Percentiles rank a stretch among this genome's conserved stretches.
phyloP scores from a whole-genome alignment of 2,329 filamentous ascomycete genomes.

The Monosporascus sp. region DNA sequence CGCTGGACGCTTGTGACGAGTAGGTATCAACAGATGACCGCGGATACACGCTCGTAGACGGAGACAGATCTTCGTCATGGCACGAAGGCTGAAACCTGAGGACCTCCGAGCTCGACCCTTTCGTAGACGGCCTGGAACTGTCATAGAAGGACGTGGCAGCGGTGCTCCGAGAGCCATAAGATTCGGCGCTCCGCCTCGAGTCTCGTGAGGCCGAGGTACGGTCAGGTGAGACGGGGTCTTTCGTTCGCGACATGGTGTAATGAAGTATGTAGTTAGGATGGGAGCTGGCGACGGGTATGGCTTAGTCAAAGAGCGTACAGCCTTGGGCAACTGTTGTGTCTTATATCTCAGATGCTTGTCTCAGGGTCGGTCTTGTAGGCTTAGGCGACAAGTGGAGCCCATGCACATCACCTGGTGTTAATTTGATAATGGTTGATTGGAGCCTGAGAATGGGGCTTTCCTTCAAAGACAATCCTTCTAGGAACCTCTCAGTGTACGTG shows the following conservation, averaged over 20 bases:
- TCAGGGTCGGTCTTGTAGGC: slow-evolving; percentile 17
- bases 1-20: slow-evolving; percentile 62
- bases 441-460: slow-evolving; percentile 22
- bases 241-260: slow-evolving; percentile 31
- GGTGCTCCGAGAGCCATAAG: slow-evolving; percentile 42
- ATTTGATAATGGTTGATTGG: slow-evolving; percentile 21
- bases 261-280: slow-evolving; percentile 15
- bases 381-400: slow-evolving; percentile 16
- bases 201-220: slow-evolving; percentile 34
- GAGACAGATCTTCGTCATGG: slow-evolving; percentile 32
- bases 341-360: slow-evolving; percentile 21
- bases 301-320: slow-evolving; percentile 3
- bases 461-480: slow-evolving; percentile 16
- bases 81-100: slow-evolving; percentile 13
- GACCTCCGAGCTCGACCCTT: slow-evolving; percentile 21
- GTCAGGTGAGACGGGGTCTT: slow-evolving; percentile 27
- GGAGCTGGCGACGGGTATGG: slow-evolving; percentile 8
- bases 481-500: slow-evolving; percentile 8
- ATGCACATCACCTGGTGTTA: slow-evolving; percentile 16
- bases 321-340: slow-evolving; percentile 9
- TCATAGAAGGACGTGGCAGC: slow-evolving; percentile 41
- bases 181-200: slow-evolving; percentile 39
- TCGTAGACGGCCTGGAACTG: slow-evolving; percentile 34
- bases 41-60: slow-evolving; percentile 38
- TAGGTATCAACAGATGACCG: slow-evolving; percentile 72